A percentile compares a stretch with the other conserved stretches of the same genome.
These are phyloP conservation scores for Beauveria varroae DNA, from an alignment of 2,329 filamentous ascomycete genomes.

Conservation along the genomic window DNA sequence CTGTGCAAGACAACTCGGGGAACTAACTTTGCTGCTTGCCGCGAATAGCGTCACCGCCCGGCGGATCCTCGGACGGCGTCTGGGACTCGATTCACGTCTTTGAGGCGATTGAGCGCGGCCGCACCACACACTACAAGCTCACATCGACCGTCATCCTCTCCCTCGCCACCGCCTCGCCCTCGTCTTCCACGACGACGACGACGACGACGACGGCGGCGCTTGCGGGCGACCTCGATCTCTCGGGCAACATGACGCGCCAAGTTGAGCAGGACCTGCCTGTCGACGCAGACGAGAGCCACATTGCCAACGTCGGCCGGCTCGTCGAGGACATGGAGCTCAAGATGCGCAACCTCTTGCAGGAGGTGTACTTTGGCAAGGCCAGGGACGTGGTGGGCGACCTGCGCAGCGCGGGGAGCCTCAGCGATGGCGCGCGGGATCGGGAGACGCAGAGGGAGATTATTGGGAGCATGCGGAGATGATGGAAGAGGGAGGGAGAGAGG, in stretches of 20 bases:
- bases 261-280: conserved; percentile 86
- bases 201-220: conserved; percentile 36
- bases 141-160: conserved; percentile 95
- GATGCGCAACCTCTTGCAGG: conserved; percentile 96
- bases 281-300: conserved; percentile 85
- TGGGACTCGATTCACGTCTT: conserved; percentile 99
- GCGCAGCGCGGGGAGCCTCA: conserved; percentile 76
- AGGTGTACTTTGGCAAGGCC: conserved; percentile 98
- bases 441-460: conserved; percentile 88
- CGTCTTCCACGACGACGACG: conserved; percentile 19
- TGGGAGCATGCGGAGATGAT: conserved; percentile 42
- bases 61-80: conserved; percentile 62
- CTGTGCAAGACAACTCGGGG: too few species aligned
- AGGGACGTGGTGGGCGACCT: conserved; percentile 97
- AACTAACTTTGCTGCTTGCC: neutral
- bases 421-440: conserved; percentile 74
- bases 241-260: conserved; percentile 96
- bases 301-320: conserved; percentile 86
- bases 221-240: conserved; percentile 75
- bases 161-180: conserved; percentile 50
- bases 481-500: neutral
- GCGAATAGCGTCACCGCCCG: conserved; percentile 54
- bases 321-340: conserved; percentile 99
- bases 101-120: conserved; percentile 86
- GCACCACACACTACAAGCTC: conserved; percentile 92